phyloP scores from a whole-genome alignment of 2,329 filamentous ascomycete genomes.

The Leptographium wingfieldii region DNA sequence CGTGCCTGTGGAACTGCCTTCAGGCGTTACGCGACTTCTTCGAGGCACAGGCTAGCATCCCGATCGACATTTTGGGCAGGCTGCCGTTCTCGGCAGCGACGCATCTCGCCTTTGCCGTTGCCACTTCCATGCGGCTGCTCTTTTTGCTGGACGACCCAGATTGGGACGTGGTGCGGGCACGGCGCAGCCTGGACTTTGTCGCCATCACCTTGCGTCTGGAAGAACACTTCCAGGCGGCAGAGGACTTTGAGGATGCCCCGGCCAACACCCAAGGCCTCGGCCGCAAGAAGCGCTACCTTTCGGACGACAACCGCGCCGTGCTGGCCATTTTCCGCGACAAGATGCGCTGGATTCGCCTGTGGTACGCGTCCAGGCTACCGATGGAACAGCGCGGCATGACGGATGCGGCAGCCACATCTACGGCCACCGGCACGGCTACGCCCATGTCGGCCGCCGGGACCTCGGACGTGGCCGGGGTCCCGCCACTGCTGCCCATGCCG shows the following conservation, averaged over 20 bases:
- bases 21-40: conserved; percentile 18
- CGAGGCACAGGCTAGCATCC: conserved; percentile 15
- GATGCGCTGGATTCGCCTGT: conserved; percentile 27
- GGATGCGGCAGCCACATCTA: background rate
- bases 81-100: conserved; percentile 19
- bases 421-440: background rate
- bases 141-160: conserved; percentile 21
- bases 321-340: conserved; percentile 22
- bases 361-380: conserved; percentile 18
- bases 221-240: conserved; percentile 15
- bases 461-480: background rate
- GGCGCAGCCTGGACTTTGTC: conserved; percentile 21
- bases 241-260: conserved; percentile 13
- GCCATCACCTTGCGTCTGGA: conserved; percentile 16
- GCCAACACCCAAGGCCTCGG: background rate
- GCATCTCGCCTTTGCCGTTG: conserved; percentile 21
- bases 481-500: background rate
- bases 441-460: background rate
- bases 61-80: conserved; percentile 15
- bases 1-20: conserved; percentile 25
- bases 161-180: conserved; percentile 23
- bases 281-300: conserved; percentile 13
- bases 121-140: conserved; percentile 23
- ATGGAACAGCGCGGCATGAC: background rate
- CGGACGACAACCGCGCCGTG: conserved; percentile 18